Percentiles rank a stretch among this genome's conserved stretches.
These are phyloP conservation scores for Xylariaceae sp. DNA, from an alignment of 2,329 filamentous ascomycete species.

Conservation along the genomic window DNA sequence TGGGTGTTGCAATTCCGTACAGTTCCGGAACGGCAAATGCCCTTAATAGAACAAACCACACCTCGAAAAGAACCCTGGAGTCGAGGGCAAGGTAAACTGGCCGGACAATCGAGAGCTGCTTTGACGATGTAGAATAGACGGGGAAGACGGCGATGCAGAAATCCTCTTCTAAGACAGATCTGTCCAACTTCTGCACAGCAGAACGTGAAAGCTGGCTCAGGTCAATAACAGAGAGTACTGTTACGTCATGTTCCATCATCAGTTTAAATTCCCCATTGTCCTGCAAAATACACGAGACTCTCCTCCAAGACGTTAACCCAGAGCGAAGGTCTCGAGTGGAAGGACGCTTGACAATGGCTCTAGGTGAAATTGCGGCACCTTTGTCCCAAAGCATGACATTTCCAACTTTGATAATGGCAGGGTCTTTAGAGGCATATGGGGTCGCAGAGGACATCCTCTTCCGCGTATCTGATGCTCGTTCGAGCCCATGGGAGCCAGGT, in stretches of 20 bases:
- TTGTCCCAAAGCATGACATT: conserved; percentile 91
- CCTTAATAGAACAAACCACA: conserved; percentile 89
- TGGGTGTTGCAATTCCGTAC: conserved; percentile 59
- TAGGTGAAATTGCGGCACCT: conserved; percentile 52
- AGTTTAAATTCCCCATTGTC: conserved; percentile 94
- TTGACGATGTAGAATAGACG: conserved; percentile 75
- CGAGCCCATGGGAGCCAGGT: conserved; percentile 34
- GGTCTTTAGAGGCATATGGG: conserved; percentile 53
- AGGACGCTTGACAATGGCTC: conserved; percentile 52
- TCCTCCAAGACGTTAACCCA: conserved; percentile 66
- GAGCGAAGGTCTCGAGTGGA: conserved; percentile 55
- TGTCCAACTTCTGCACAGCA: conserved; percentile 84
- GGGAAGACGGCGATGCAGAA: conserved; percentile 95
- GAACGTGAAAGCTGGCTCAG: conserved; percentile 84
- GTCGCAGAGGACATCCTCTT: conserved; percentile 39
- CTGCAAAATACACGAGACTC: conserved; percentile 86
- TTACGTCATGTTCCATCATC: conserved; percentile 78
- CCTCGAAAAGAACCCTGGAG: conserved; percentile 85
- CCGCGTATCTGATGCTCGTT: conserved; percentile 41
- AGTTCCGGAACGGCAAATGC: conserved; percentile 91
- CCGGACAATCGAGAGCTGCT: conserved; percentile 70
- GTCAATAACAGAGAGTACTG: conserved; percentile 76
- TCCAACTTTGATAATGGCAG: conserved; percentile 90
- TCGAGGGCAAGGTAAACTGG: conserved; percentile 88
- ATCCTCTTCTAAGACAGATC: conserved; percentile 85